Conservation (phyloP, 2,329 filamentous ascomycete species). For the Talaromyces marneffei region DNA sequence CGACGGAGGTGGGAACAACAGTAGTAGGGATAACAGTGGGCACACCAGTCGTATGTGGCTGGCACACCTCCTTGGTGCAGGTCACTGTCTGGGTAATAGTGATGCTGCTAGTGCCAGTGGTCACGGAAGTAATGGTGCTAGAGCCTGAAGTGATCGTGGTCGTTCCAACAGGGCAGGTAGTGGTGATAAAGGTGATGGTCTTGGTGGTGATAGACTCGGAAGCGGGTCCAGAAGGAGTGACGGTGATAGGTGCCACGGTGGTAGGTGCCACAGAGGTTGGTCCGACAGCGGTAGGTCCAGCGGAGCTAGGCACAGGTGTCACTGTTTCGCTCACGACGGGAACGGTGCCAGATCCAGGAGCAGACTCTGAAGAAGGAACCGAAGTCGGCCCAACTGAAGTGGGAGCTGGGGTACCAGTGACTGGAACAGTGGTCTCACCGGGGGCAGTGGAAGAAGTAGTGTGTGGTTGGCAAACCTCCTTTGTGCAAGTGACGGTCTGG, state of each 20-base stretch:
- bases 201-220: constrained; percentile 12
- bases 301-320: background rate
- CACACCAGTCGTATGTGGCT: constrained; percentile 2
- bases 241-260: background rate
- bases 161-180: constrained; percentile 14
- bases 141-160: constrained; percentile 10
- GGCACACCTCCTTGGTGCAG: constrained; percentile 14
- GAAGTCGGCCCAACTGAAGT: background rate
- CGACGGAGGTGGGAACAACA: background rate
- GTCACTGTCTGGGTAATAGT: constrained; percentile 14
- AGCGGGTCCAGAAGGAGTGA: background rate
- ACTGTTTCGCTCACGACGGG: background rate
- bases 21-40: background rate
- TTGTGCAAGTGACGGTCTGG: constrained; percentile 12
- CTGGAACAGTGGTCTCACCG: background rate
- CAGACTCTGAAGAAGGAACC: background rate
- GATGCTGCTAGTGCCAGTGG: constrained; percentile 13
- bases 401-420: background rate
- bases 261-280: constrained; percentile 6
- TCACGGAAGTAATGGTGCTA: constrained; percentile 5
- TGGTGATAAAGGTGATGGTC: constrained; percentile 14
- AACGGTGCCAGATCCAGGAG: background rate
- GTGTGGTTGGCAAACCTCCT: constrained; percentile 9
- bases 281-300: background rate
- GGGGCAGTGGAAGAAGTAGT: constrained; percentile 1